Percentiles rank a stretch among this genome's conserved stretches.
phyloP scores from a whole-genome alignment of 495 filamentous ascomycete species.

The Polyplosphaeria fusca region DNA sequence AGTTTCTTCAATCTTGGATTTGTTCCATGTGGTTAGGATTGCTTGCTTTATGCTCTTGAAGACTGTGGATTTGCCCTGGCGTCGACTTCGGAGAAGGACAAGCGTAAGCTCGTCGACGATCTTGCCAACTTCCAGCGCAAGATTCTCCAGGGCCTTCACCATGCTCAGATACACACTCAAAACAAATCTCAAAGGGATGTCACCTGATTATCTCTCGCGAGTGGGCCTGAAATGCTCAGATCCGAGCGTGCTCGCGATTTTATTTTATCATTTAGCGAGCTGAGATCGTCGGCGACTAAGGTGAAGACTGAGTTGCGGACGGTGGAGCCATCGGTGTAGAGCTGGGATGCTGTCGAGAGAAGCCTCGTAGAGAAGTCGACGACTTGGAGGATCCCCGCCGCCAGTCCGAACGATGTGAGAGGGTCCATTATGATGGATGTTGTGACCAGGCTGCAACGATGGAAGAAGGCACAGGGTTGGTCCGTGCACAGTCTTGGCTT shows the following conservation, averaged over 20 bases:
- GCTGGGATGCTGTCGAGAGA: constrained; percentile 1
- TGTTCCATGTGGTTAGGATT: neutral
- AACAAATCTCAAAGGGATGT: neutral
- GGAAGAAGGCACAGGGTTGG: too few species aligned
- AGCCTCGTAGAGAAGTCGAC: constrained; percentile 4
- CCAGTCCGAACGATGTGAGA: neutral
- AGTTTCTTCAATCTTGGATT: constrained; percentile 1
- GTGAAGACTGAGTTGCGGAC: neutral
- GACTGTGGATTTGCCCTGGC: neutral
- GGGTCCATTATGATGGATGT: neutral
- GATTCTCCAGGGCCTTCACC: neutral
- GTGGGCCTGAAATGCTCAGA: neutral
- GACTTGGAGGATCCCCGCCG: constrained; percentile 4
- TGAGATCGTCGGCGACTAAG: neutral
- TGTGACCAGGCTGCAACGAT: too few species aligned
- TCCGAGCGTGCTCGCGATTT: neutral
- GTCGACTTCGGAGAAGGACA: neutral
- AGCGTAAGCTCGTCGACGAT: neutral
- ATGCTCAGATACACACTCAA: neutral
- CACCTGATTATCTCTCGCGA: neutral
- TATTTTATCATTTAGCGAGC: constrained; percentile 6
- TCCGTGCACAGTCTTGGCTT: too few species aligned
- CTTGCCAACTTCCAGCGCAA: neutral
- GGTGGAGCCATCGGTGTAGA: neutral
- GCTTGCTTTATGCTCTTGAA: constrained; percentile 2